phyloP scores from a whole-genome alignment of 768 basidiomycete species.

The Trametes cingulata region DNA sequence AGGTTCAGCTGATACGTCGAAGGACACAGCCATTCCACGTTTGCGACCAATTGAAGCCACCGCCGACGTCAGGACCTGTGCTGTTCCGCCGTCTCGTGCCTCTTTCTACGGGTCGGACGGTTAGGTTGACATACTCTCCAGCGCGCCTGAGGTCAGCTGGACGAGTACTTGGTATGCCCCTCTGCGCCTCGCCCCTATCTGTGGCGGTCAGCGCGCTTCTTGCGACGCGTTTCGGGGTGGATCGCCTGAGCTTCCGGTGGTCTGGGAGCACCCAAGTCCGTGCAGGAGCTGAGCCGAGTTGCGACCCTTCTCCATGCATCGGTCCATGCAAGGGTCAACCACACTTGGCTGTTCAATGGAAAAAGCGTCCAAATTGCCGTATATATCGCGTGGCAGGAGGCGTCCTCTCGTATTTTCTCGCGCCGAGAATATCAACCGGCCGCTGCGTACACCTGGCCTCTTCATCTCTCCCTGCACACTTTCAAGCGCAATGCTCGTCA shows the following conservation, averaged over 20 bases:
- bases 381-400: conserved; percentile 1
- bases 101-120: neutral
- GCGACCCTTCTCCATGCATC: neutral
- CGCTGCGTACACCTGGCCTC: neutral
- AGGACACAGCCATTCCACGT: neutral
- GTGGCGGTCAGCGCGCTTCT: neutral
- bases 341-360: conserved; percentile 1
- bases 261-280: neutral
- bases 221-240: neutral
- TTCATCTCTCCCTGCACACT: neutral
- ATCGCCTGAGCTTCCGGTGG: neutral
- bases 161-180: neutral
- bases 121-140: neutral
- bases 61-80: neutral
- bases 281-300: conserved; percentile 2
- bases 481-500: neutral
- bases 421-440: neutral
- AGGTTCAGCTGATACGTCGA: neutral
- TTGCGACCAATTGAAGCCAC: neutral
- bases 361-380: neutral
- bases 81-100: neutral
- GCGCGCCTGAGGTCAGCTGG: neutral
- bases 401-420: neutral
- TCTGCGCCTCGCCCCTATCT: neutral
- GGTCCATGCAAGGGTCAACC: neutral